Evolutionary conservation across 441 rosid species (phyloP).

Genomic region (Aquilaria agallochum): DNA sequence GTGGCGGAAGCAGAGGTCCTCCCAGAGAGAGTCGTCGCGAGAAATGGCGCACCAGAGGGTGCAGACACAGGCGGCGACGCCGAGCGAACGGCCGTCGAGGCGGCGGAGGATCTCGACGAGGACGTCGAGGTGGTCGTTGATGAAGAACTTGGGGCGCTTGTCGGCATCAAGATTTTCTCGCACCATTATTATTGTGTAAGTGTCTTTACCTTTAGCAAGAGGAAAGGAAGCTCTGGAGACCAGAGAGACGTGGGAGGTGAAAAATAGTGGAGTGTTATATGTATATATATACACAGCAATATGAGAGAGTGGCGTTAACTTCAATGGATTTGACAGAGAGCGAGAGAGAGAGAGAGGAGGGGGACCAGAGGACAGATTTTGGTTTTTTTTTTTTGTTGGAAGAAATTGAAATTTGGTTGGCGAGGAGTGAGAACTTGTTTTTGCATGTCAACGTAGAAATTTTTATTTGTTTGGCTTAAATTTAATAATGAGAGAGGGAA

Average conservation of each 20-base stretch:
- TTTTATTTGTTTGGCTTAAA: neutral
- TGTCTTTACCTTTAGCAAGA: neutral
- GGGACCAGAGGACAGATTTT: neutral
- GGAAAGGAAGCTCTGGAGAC: slow-evolving; percentile 2
- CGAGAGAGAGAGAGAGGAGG: neutral
- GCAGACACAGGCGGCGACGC: slow-evolving; percentile 85
- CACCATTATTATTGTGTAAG: slow-evolving; percentile 14
- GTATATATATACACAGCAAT: slow-evolving; percentile 10
- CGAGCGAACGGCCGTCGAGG: slow-evolving; percentile 80
- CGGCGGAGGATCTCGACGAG: slow-evolving; percentile 64
- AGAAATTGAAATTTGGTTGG: neutral
- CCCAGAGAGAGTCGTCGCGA: slow-evolving; percentile 80
- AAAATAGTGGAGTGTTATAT: slow-evolving; percentile 18
- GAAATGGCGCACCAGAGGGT: slow-evolving; percentile 79
- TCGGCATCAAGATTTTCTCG: slow-evolving; percentile 10
- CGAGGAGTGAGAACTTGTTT: neutral
- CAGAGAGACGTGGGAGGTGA: slow-evolving; percentile 8
- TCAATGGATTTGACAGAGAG: slow-evolving; percentile 28
- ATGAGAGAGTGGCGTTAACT: slow-evolving; percentile 22
- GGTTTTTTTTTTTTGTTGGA: neutral
- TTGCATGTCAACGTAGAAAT: neutral
- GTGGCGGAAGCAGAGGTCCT: slow-evolving; percentile 83
- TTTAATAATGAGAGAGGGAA: neutral
- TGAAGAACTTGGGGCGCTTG: slow-evolving; percentile 34
- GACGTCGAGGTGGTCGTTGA: slow-evolving; percentile 85